Conservation (phyloP, 495 filamentous ascomycete genomes). For the Chaetomium tenue region DNA sequence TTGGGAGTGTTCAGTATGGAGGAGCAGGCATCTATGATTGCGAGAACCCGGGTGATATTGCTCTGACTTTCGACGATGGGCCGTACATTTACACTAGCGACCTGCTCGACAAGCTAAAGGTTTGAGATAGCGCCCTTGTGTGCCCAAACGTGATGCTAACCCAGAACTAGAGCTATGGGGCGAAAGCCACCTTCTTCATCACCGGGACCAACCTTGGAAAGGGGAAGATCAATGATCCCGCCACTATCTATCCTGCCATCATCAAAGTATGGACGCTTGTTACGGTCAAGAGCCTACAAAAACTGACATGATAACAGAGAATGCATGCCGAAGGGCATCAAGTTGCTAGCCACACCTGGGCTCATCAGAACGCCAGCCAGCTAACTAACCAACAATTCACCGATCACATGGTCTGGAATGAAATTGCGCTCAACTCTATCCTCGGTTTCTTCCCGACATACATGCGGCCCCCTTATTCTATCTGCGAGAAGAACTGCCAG, state of each 20-base stretch:
- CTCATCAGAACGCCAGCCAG: conserved; percentile 67
- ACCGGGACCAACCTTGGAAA: conserved; percentile 74
- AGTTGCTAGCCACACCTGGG: conserved; percentile 83
- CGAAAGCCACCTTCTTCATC: conserved; percentile 77
- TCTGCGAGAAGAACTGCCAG: conserved; percentile 62
- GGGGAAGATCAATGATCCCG: conserved; percentile 63
- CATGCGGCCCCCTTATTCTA: conserved; percentile 79
- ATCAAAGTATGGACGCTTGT: conserved; percentile 49
- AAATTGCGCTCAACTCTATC: conserved; percentile 76
- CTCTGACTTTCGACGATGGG: conserved; percentile 78
- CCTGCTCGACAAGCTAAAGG: conserved; percentile 63
- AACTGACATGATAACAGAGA: conserved; percentile 36
- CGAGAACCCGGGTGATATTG: conserved; percentile 59
- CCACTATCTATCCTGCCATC: conserved; percentile 56
- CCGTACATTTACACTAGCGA: conserved; percentile 67
- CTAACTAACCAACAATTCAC: conserved; percentile 55
- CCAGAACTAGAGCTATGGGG: conserved; percentile 50
- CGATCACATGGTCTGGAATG: conserved; percentile 72
- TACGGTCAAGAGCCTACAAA: background rate
- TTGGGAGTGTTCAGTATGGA: conserved; percentile 60
- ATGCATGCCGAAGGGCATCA: conserved; percentile 78
- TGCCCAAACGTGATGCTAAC: conserved; percentile 22
- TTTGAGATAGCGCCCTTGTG: conserved; percentile 16
- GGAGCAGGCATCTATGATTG: conserved; percentile 67
- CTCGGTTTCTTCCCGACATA: conserved; percentile 81